Base-by-base conservation (phyloP, 129 eudicot genomes). In the Chrysanthemum lavandulifolium region DNA sequence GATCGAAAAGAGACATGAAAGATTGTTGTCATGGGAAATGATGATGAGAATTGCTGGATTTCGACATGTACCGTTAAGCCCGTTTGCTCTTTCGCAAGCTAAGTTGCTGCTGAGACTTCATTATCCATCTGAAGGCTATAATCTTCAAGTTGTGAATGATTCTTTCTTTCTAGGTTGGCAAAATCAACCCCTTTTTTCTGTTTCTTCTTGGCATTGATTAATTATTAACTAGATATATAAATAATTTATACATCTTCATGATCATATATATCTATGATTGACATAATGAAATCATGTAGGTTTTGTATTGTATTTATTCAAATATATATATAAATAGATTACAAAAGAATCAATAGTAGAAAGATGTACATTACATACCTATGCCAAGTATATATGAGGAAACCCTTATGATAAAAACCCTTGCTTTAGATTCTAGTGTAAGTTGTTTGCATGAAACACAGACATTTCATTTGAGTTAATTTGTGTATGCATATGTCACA, bases 51-150 rank as follows among this genome's bases (percentile, higher is more conserved):
- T 84, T 65, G 73, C 86, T 0, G 96, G 96, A 5, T 92, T 85
- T 62, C 11, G 58, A 18, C 73, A 79, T 60, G 60, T 89, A 3
- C 61, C 88, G 0, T 74, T 89, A 19, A 92, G 96, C 68, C 84
- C 87, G 0, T 92, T 87, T 70, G 92, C 95, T 1, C 76, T 89
- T 31, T 80, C 96, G 0, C 98, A 92, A 71, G 98, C 96, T 0
- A 93, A 87, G 73, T 36, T 93, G 67, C 78, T 93, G 76, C 67
- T 93, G 51, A 83, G 95, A 47, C 90, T 93, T 19, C 98, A 93
- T 82, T 93, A 93, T 51, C 98, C 98, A 31, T 93, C 92, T 2
- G 95, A 89, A 68, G 98, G 98, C 6, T 93, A 82, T 51, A 83
- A 85, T 65, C 85, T 89, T 75, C 84, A 80, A 13, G 73, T 81